Evolutionary conservation across 257 asterid genomes (phyloP), one percentile per base, ranked within the genome.

Genomic region (Anisodus tanguticus): DNA sequence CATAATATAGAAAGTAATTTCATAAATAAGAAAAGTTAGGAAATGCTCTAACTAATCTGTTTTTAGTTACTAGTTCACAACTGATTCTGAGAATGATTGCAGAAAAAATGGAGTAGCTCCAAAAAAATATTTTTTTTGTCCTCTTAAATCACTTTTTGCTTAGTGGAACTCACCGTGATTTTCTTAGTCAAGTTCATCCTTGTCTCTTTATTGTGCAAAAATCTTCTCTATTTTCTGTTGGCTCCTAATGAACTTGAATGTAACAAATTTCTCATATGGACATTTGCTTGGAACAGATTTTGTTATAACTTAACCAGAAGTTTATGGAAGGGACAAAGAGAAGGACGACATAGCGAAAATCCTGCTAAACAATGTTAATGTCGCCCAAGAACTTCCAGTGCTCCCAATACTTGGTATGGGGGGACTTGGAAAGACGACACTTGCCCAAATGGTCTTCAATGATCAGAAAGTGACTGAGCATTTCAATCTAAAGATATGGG

Each of bases 281-380:
- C 66, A n/a, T n/a, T 31, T 35, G 8, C 85, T 87, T 5, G 86
- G 68, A 85, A 88, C 86, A 0, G 78, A 86, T 15, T 89, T 83
- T 4, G 1, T 81, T 3, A 71, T 83, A n/a, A n/a, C n/a, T n/a
- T n/a, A n/a, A 53, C 60, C 76, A 19, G n/a, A 86, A 60, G 82
- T 86, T 45, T 66, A 69, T 69, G 85, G 88, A 7, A 70, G 91
- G 60, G 79, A 64, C 5, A 66, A 86, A 11, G 88, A 89, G 19
- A 37, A 17, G 49, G 87, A 84, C 10, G 35, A 83, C 80, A 85
- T 89, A 31, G 88, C 87, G 9, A n/a, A 66, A 37, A 54, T 86
- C 55, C 31, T 86, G 88, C 80, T 88, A 84, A 84, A 86, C 26
- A 55, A 78, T 8, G 78, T 59, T 5, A 84, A 19, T 5, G 83